Evolutionary conservation across 495 filamentous ascomycete species (phyloP).

Genomic region (Tuber calosporum): DNA sequence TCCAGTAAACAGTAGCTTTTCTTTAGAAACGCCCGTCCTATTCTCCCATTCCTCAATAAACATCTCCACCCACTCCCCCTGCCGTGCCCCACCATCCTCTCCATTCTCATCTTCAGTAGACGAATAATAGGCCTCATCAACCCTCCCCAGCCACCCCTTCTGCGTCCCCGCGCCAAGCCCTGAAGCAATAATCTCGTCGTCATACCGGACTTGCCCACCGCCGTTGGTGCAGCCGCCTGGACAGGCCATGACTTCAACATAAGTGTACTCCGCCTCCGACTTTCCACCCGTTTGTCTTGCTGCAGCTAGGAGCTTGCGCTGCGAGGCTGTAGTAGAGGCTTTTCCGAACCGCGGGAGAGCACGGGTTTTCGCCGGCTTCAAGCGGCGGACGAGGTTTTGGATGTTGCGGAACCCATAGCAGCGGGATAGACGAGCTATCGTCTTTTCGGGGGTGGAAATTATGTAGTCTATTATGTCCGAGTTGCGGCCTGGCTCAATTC

Average conservation of each 20-base stretch:
- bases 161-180: constrained; percentile 65
- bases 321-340: constrained; percentile 41
- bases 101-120: constrained; percentile 53
- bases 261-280: constrained; percentile 52
- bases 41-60: constrained; percentile 54
- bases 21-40: constrained; percentile 60
- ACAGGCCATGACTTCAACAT: constrained; percentile 98
- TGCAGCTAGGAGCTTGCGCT: constrained; percentile 16
- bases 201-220: constrained; percentile 85
- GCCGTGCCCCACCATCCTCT: constrained; percentile 29
- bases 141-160: constrained; percentile 73
- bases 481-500: constrained; percentile 71
- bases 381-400: constrained; percentile 82
- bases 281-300: constrained; percentile 37
- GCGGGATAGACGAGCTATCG: constrained; percentile 70
- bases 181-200: constrained; percentile 53
- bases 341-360: constrained; percentile 58
- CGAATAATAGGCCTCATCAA: constrained; percentile 94
- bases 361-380: constrained; percentile 73
- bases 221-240: constrained; percentile 97
- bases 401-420: constrained; percentile 98
- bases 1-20: constrained; percentile 71
- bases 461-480: constrained; percentile 84
- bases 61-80: constrained; percentile 22
- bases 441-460: constrained; percentile 47